A percentile compares a stretch with the other conserved stretches of the same genome.
These are phyloP conservation scores for Penicillium sp. DNA, from an alignment of 2,329 filamentous ascomycete species.

Conservation along the genomic window DNA sequence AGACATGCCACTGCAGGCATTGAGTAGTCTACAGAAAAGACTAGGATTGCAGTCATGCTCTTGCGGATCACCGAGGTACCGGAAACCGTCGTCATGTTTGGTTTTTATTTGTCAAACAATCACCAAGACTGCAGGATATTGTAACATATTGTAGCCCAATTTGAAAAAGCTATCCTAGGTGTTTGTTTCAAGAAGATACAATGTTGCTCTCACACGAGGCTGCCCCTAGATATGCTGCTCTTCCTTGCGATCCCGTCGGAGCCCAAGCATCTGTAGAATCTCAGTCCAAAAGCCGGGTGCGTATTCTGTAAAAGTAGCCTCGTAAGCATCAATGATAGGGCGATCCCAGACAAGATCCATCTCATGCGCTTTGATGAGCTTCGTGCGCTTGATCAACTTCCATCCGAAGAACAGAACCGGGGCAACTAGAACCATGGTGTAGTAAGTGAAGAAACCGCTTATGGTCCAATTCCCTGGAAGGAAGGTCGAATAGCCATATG, in stretches of 20 bases:
- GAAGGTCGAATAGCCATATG: conserved; percentile 72
- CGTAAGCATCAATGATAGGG: conserved; percentile 11
- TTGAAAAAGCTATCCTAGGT: background rate
- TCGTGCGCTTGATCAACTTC: conserved; percentile 48
- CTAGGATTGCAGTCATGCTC: too few species aligned
- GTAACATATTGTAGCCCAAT: too few species aligned
- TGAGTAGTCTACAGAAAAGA: too few species aligned
- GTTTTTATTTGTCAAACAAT: too few species aligned
- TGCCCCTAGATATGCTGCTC: background rate
- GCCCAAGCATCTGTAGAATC: conserved; percentile 36
- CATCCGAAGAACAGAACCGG: conserved; percentile 64
- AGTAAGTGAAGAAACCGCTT: conserved; percentile 68
- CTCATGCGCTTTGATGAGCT: conserved; percentile 8
- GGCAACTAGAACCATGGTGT: conserved; percentile 64
- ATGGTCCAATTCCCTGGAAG: conserved; percentile 60
- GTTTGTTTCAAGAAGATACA: background rate
- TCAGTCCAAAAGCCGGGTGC: conserved; percentile 48
- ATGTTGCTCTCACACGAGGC: background rate
- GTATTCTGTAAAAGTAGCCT: conserved; percentile 14
- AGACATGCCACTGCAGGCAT: background rate
- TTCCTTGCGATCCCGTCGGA: conserved; percentile 1
- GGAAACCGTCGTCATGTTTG: too few species aligned
- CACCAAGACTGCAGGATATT: too few species aligned
- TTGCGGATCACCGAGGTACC: too few species aligned
- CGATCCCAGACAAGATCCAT: conserved; percentile 14